Base-by-base conservation (phyloP, 495 filamentous ascomycete genomes). In the Hyaloscypha finlandica region DNA sequence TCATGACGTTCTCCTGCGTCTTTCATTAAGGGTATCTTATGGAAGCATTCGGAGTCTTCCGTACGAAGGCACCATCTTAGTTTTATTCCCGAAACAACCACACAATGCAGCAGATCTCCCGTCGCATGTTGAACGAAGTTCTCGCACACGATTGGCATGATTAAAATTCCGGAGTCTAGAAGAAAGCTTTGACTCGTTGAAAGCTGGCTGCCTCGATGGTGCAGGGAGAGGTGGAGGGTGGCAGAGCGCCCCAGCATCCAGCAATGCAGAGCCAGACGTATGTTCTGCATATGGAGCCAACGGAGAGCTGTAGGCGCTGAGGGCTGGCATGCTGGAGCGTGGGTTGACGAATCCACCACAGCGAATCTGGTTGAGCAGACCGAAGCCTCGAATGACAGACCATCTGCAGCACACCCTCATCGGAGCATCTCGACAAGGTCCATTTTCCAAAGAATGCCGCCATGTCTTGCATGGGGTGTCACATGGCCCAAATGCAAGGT, bases 401-500 rank as follows among this genome's bases (percentile, higher is more conserved):
- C 35, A 37, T 6, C 8, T 37, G 35, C 12, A 37, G 35, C 35
- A 37, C 35, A 37, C 35, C 35, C 35, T 37, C 35, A 25, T 37
- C 35, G 8, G 35, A 6, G 6, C 35, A 12, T 37, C 42, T 48
- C 42, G 52, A 64, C 62, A 55, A 56, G 62, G 62, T 37, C 39
- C 53, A 30, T n/a, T 14, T 57, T 57, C 55, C 53, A 53, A 16
- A 55, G 42, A 54, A 45, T 58, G 8, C 31, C 39, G 35, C 51
- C 33, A 58, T 20, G 55, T 57, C 31, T 25, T 22, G 14, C 33
- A n/a, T 45, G n/a, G 55, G 32, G 64, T 39, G 31, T 67, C 65
- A 68, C 65, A 68, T 68, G 59, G 59, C 59, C 30, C 42, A 37
- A 35, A 68, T 68, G 65, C 65, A 55, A 51, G 42, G 57, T 62